Evolutionary conservation across 176 grass and related monocot species (phyloP).

Genomic region (barley (Hordeum vulgare)): MorexV3_pseudomolecules_assembly NC_058521.1:470975844-470976343

Average conservation of each 20-base stretch:
- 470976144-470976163: slow-evolving; percentile 6
- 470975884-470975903: too few species aligned
- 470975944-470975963: not conserved
- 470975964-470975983: not conserved
- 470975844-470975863: too few species aligned
- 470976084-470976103: not conserved
- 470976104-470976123: slow-evolving; percentile 16
- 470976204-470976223: not conserved
- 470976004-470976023: not conserved
- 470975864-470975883: too few species aligned
- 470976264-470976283: not conserved
- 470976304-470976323: not conserved
- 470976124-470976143: slow-evolving; percentile 16
- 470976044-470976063: not conserved
- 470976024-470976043: not conserved
- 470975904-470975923: not conserved
- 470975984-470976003: not conserved
- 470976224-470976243: not conserved
- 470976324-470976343: not conserved
- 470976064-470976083: not conserved
- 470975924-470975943: too few species aligned
- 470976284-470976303: not conserved
- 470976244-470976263: not conserved
- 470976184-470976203: slow-evolving; percentile 8
- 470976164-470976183: not conserved